Evolutionary conservation across 78 protist species (phyloP).

Genomic region (Cavenderia fasciculata): DNA sequence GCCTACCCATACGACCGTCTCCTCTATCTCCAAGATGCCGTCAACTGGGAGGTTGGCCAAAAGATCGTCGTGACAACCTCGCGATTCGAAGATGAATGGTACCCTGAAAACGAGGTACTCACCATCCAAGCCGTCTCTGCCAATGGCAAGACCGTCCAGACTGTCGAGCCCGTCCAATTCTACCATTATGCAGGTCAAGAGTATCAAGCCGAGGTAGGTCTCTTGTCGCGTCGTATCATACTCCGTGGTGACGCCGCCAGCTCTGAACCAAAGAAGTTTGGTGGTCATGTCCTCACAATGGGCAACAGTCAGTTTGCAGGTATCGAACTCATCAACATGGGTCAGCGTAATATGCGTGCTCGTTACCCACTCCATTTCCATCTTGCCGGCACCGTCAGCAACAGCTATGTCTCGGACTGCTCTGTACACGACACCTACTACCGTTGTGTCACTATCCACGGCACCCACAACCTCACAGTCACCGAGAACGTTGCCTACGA

Average conservation of each 20-base stretch:
- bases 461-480: slow-evolving; percentile 59
- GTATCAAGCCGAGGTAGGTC: slow-evolving; percentile 88
- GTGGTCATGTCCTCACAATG: slow-evolving; percentile 59
- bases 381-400: slow-evolving; percentile 36
- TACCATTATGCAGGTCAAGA: slow-evolving; percentile 81
- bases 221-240: slow-evolving; percentile 63
- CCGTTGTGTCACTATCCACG: slow-evolving; percentile 82
- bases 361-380: slow-evolving; percentile 86
- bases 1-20: slow-evolving; percentile 65
- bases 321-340: slow-evolving; percentile 65
- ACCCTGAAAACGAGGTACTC: slow-evolving; percentile 81
- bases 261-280: slow-evolving; percentile 15
- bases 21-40: slow-evolving; percentile 63
- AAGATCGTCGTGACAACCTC: slow-evolving; percentile 78
- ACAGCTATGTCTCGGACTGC: slow-evolving; percentile 64
- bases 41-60: slow-evolving; percentile 86
- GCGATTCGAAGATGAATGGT: not conserved
- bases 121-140: slow-evolving; percentile 60
- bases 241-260: slow-evolving; percentile 14
- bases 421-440: slow-evolving; percentile 31
- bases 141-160: slow-evolving; percentile 28
- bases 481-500: slow-evolving; percentile 80
- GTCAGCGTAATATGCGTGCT: slow-evolving; percentile 78
- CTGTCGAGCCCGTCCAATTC: slow-evolving; percentile 41
- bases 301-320: slow-evolving; percentile 77